Evolutionary conservation across 2,329 filamentous ascomycete species (phyloP).

Genomic region (Fusarium sp.): DNA sequence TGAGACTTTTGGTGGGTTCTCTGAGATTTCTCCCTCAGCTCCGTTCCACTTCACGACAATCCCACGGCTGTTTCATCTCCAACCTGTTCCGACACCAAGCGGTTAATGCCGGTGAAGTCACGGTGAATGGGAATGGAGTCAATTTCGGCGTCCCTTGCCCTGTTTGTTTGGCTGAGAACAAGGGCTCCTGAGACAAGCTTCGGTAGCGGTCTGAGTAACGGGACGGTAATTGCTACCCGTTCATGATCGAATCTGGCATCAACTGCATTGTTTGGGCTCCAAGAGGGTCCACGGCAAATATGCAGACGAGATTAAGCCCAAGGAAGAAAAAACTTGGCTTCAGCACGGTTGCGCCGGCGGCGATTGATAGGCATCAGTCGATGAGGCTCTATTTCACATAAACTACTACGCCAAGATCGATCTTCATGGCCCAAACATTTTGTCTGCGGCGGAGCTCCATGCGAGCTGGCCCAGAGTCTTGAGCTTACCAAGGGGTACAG

Average conservation of each 20-base stretch:
- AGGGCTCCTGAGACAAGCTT: conserved; percentile 17
- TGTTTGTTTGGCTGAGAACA: conserved; percentile 1
- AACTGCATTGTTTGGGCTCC: conserved; percentile 27
- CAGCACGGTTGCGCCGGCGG: conserved; percentile 21
- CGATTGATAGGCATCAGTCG: conserved; percentile 17
- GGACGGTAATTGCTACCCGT: neutral
- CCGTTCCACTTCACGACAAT: conserved; percentile 33
- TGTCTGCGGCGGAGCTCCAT: neutral
- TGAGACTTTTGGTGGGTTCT: conserved; percentile 37
- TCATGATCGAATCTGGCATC: conserved; percentile 28
- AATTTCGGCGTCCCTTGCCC: neutral
- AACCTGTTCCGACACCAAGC: conserved; percentile 31
- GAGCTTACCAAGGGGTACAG: conserved; percentile 12
- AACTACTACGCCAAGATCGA: conserved; percentile 30
- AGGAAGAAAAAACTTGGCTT: conserved; percentile 28
- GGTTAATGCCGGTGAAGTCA: conserved; percentile 27
- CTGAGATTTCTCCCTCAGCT: conserved; percentile 16
- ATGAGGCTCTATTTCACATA: conserved; percentile 35
- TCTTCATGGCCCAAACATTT: conserved; percentile 7
- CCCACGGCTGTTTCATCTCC: conserved; percentile 20
- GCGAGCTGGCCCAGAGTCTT: conserved; percentile 2
- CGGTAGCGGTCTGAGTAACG: conserved; percentile 27
- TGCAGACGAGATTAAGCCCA: neutral
- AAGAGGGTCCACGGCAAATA: conserved; percentile 12
- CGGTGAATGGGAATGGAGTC: conserved; percentile 9